Percentiles rank a stretch among this genome's conserved stretches.
Conservation (phyloP, 2,329 filamentous ascomycete genomes). For the Colletotrichum sp. region DNA sequence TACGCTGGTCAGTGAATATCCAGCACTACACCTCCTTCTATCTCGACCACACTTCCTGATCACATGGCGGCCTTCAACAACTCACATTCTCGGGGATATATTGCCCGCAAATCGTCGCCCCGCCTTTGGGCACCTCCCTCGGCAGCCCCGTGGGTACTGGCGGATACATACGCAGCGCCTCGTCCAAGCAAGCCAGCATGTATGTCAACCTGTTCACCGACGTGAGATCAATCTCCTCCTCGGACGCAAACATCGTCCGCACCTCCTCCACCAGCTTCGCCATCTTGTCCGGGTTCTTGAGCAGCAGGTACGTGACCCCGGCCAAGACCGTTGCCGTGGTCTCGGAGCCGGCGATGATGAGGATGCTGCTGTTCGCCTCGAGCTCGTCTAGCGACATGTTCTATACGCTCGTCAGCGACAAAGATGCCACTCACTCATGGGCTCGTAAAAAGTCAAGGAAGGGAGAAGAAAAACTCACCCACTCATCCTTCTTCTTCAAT, state of each 20-base stretch:
- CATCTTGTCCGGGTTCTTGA: constrained; percentile 32
- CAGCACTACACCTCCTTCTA: not conserved
- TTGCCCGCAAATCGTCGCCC: constrained; percentile 32
- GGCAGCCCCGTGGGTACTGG: constrained; percentile 27
- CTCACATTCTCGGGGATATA: constrained; percentile 36
- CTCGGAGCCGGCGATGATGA: constrained; percentile 35
- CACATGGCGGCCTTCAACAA: not conserved
- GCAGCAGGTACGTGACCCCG: constrained; percentile 30
- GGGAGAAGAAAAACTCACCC: not conserved
- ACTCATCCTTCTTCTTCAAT: constrained; percentile 18
- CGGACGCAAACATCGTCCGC: constrained; percentile 32
- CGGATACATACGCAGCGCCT: constrained; percentile 46
- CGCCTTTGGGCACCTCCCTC: constrained; percentile 33
- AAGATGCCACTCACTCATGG: not conserved
- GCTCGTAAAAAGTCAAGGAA: too few species aligned
- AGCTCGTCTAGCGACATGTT: constrained; percentile 15
- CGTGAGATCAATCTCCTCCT: constrained; percentile 40
- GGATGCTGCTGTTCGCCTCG: constrained; percentile 14
- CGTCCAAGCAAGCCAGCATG: constrained; percentile 44
- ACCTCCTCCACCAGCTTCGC: constrained; percentile 41
- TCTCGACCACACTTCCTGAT: accelerated
- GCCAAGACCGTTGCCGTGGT: constrained; percentile 36
- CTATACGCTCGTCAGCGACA: not conserved
- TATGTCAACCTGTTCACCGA: constrained; percentile 37
- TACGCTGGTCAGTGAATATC: not conserved